Evolutionary conservation across 192 early-diverging fungal genomes (phyloP).

Genomic region (Ramicandelaber brevisporus): DNA sequence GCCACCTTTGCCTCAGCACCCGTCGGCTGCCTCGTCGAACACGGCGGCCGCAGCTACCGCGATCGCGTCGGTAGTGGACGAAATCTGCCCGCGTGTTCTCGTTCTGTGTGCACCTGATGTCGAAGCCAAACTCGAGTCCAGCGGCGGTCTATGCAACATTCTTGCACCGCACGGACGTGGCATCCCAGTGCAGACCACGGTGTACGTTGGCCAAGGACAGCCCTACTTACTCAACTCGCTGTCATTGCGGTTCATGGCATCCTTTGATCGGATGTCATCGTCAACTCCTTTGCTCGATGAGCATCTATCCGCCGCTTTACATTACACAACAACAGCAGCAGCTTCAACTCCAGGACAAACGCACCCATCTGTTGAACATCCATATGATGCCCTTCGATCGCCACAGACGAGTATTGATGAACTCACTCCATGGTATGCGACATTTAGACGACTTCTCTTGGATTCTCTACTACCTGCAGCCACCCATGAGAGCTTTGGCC

Average conservation of each 20-base stretch:
- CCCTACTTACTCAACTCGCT: conserved; percentile 1
- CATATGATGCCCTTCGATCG: not conserved
- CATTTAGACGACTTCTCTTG: conserved; percentile 36
- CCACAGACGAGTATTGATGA: conserved; percentile 17
- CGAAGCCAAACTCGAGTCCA: conserved; percentile 1
- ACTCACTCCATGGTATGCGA: conserved; percentile 64
- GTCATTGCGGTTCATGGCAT: not conserved
- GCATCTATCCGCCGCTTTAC: not conserved
- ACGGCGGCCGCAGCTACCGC: too few relatives aligned
- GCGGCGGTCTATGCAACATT: conserved; percentile 1
- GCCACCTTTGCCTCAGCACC: too few relatives aligned
- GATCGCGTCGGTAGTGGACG: conserved; percentile 1
- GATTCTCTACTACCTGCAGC: conserved; percentile 22
- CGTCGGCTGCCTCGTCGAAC: too few relatives aligned
- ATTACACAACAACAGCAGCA: not conserved
- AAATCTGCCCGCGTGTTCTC: conserved; percentile 2
- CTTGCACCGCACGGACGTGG: not conserved
- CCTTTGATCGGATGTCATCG: not conserved
- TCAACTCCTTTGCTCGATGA: not conserved
- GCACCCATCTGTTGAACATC: not conserved
- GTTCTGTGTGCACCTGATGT: conserved; percentile 1
- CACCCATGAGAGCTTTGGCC: conserved; percentile 82
- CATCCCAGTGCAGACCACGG: conserved; percentile 1
- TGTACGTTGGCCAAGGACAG: conserved; percentile 1
- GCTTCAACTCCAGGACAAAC: too few relatives aligned